Base-by-base conservation (phyloP, 352 stramenopile genomes). In the Globisporangium barbulae region DNA sequence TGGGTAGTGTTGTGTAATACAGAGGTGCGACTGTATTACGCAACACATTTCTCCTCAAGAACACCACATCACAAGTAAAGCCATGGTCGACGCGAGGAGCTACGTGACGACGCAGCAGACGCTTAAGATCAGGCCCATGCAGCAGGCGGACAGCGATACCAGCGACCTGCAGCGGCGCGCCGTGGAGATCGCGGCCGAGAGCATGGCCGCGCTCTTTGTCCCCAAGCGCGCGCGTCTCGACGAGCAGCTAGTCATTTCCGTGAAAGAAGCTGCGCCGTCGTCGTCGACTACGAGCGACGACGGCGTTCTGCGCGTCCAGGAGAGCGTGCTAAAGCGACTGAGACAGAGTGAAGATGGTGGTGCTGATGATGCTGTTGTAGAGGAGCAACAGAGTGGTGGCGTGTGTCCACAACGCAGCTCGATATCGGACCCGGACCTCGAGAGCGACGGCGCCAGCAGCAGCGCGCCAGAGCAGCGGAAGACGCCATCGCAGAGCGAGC, bases 371-470 rank as follows among this genome's bases (percentile, higher is more conserved):
- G 7, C 31, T 19, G 33, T 3, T 3, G 21, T n/a, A n/a, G 19
- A 50, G 30, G 30, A 31, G 21, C 13, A 28, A 21, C 28, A 61
- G 39, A 1, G 35, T 12, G 50, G 12, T 17, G 35, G 30, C 35
- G 28, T 8, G 30, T 56, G 50, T 22, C 42, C 56, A 13, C 56
- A 30, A 19, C 60, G 50, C 39, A 66, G 60, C 62, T 48, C 45
- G 10, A 35, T 44, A 10, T 62, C 62, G 25, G 60, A 65, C 7
- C 49, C 10, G 15, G 49, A 53, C 8, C 39, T 31, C n/a, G 62
- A 68, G 33, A 61, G 47, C 47, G 62, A 57, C 53, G 62, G 47
- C n/a, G 48, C 54, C 21, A 68, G 62, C 54, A 68, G 54, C 47
- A 68, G 54, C 7, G 30, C 59, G 3, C 19, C 39, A 12, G 55